Conservation (phyloP, 176 grass and related monocot species). For the Carex pumila region DNA sequence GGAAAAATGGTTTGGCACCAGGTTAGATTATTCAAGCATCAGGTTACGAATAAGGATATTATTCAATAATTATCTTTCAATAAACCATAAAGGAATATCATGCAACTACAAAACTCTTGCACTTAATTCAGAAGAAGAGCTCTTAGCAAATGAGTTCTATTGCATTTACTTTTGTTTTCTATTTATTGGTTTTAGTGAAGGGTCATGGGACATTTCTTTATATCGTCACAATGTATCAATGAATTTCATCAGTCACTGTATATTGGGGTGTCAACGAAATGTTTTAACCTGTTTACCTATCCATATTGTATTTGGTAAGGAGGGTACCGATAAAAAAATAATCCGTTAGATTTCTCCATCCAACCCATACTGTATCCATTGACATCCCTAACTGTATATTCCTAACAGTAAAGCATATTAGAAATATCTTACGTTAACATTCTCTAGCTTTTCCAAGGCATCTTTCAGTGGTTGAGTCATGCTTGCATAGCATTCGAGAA, state of each 20-base stretch:
- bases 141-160: background rate
- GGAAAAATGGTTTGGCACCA: background rate
- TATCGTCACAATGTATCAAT: too few species aligned
- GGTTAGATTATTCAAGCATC: background rate
- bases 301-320: too few species aligned
- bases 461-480: constrained; percentile 57
- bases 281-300: too few species aligned
- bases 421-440: constrained; percentile 45
- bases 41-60: background rate
- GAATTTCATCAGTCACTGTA: too few species aligned
- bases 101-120: background rate
- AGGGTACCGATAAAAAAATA: too few species aligned
- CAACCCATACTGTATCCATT: too few species aligned
- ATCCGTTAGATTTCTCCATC: too few species aligned
- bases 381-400: background rate
- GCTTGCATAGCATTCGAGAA: constrained; percentile 58
- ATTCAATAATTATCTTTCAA: background rate
- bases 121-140: background rate
- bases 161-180: background rate
- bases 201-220: background rate
- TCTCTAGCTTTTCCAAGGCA: constrained; percentile 81
- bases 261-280: too few species aligned
- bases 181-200: background rate
- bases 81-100: background rate
- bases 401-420: background rate